Base-by-base conservation (phyloP, 768 basidiomycete genomes). In the Dioszegia aurantiaca region DNA sequence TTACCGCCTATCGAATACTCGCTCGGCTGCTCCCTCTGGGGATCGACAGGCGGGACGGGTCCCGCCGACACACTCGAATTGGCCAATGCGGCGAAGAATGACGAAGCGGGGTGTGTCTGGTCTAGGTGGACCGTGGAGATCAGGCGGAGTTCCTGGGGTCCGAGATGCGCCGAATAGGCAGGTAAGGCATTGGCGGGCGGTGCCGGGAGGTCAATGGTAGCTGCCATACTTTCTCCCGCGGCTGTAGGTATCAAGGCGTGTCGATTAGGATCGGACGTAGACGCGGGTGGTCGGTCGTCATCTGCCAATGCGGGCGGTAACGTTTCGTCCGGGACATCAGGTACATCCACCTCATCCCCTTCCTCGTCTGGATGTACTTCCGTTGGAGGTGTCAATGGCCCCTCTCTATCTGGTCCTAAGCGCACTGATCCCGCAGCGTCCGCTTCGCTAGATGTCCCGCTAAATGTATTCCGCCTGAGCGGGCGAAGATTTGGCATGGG, bases 81-180 rank as follows among this genome's bases (percentile, higher is more conserved):
- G 4, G 63, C 57, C 27, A 69, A 57, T 5, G 60, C 63, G 28
- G 61, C 61, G 41, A 72, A 72, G 60, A 62, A 67, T 16, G 66
- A 59, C 8, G 68, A 62, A 23, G 68, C 63, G 10, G 70, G 70
- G 46, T 72, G 70, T 33, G 61, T 60, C n/a, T 61, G 37, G 39
- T 67, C 62, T n/a, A 72, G 44, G 49, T 72, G 70, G 10, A 69
- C 65, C 2, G 72, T 60, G 10, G 72, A 73, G 16, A 73, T 70
- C 19, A 73, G 55, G 14, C 72, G 58, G 2, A 65, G 42, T 52
- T 73, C 72, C 36, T 73, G 63, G 1, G 49, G 33, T 17, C 43
- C 61, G 12, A 73, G 48, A 40, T 64, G 58, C 28, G 72, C 56
- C 12, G 69, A 67, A 46, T 73, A 73, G 19, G 59, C 58, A 10